Conservation (phyloP, 1,284 basidiomycete genomes). For the Porphyrellus sp. region DNA sequence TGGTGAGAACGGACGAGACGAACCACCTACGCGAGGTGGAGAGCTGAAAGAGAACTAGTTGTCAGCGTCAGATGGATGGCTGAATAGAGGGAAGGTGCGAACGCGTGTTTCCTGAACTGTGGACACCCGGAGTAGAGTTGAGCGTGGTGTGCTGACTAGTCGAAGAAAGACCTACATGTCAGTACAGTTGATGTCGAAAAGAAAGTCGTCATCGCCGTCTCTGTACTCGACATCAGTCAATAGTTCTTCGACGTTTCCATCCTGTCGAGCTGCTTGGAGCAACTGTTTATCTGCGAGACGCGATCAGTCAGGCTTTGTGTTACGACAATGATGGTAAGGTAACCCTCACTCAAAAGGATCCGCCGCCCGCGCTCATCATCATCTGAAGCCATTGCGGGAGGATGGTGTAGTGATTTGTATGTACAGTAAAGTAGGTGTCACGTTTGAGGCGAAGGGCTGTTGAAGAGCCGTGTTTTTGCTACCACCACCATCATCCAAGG, state of each 20-base stretch:
- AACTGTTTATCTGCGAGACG: slow-evolving; percentile 28
- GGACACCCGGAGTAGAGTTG: background rate
- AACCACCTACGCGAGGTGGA: slow-evolving; percentile 33
- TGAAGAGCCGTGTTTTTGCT: background rate
- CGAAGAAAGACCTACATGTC: slow-evolving; percentile 26
- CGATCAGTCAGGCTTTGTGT: background rate
- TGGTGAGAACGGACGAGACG: background rate
- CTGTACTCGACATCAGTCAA: slow-evolving; percentile 20
- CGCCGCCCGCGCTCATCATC: too few relatives aligned
- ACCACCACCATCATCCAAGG: background rate
- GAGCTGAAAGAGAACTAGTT: slow-evolving; percentile 17
- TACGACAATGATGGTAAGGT: background rate
- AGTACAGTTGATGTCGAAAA: slow-evolving; percentile 33
- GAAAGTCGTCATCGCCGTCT: slow-evolving; percentile 22
- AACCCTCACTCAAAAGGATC: too few relatives aligned
- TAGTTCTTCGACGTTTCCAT: slow-evolving; percentile 31
- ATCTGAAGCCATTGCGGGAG: slow-evolving; percentile 14
- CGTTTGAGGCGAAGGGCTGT: too few relatives aligned
- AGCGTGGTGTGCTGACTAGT: background rate
- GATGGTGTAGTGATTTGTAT: background rate
- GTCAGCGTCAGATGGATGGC: slow-evolving; percentile 15
- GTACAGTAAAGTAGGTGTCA: too few relatives aligned
- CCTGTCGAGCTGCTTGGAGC: slow-evolving; percentile 27
- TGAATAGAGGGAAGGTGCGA: slow-evolving; percentile 14
- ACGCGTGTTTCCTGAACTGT: slow-evolving; percentile 33